Conservation (phyloP, 2,329 filamentous ascomycete genomes). For the Decorospora gaudefroyi region DNA sequence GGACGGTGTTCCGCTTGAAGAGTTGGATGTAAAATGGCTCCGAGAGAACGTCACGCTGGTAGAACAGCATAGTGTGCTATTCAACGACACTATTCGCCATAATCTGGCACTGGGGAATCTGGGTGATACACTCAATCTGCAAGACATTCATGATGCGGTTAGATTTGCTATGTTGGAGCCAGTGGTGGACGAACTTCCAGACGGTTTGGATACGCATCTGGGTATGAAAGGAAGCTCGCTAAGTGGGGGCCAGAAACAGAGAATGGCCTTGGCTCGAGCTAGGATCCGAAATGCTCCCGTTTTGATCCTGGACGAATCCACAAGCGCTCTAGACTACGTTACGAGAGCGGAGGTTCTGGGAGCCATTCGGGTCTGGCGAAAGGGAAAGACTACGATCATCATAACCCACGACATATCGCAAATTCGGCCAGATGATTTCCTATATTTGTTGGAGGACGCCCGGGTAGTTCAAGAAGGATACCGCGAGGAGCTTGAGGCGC, state of each 20-base stretch:
- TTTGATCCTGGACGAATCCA: conserved; percentile 85
- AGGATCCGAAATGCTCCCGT: conserved; percentile 76
- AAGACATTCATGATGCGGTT: conserved; percentile 65
- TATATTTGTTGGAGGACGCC: conserved; percentile 78
- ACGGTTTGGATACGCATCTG: conserved; percentile 72
- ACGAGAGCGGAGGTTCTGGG: conserved; percentile 72
- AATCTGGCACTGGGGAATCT: conserved; percentile 77
- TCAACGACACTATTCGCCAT: conserved; percentile 75
- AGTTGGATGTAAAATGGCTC: conserved; percentile 71
- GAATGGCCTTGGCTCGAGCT: conserved; percentile 79
- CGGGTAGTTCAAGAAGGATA: conserved; percentile 70
- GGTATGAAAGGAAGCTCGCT: conserved; percentile 71
- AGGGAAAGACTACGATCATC: conserved; percentile 83
- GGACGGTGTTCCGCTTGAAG: conserved; percentile 66
- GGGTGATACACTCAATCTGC: conserved; percentile 54
- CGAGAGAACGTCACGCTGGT: conserved; percentile 77
- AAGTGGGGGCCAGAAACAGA: conserved; percentile 84
- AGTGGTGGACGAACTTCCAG: conserved; percentile 67
- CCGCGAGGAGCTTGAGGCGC: conserved; percentile 58
- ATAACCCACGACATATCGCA: conserved; percentile 89
- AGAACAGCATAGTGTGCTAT: conserved; percentile 80
- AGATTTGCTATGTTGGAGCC: conserved; percentile 70
- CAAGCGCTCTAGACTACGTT: conserved; percentile 79
- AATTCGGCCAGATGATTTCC: conserved; percentile 72
- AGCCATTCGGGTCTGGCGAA: conserved; percentile 75